Base-by-base conservation (phyloP, 129 eudicot genomes). In the Helianthus tuberosus region DNA sequence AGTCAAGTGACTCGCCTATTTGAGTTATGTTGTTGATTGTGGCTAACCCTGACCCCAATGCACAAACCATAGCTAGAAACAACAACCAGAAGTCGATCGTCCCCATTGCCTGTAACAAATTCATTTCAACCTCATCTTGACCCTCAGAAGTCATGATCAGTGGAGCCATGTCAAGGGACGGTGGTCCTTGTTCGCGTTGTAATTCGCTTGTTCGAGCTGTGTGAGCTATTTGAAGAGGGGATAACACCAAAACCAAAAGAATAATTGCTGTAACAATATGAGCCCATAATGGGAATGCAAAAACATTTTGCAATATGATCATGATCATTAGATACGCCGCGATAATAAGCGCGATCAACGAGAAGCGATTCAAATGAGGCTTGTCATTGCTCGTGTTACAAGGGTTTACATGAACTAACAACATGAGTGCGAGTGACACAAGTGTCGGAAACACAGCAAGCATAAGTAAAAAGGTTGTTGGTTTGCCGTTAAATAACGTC, bases 41-140 rank as follows among this genome's bases (percentile, higher is more conserved):
- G 17, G 99, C 94, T 48, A 80, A 50, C 14, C 97, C 99, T 14
- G 99, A 94, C 20, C 99, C 99, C 90, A 94, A 81, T 20, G 91
- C 99, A 72, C 87, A 94, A 15, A 89, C 53, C 91, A 91, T 86
- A 2, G 96, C 85, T 11, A 89, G 35, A 61, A 88, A 94, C 75
- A 94, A 48, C 13, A 94, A 64, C 99, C 99, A 94, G 73, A 94
- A 94, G 79, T 88, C 80, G 27, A 91, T 8, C 8, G 83, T 86
- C 3, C 81, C 0, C 80, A 85, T 74, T 25, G 99, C 91, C 77
- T 94, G 89, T 36, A 78, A 8, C 12, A 88, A 65, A 76, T 84
- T 94, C 79, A 81, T 71, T 69, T 84, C 89, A 43, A 81, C 87
- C 38, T 46, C 17, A 3, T 32, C 20, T 61, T 32, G 66, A 4